Base-by-base conservation (phyloP, 371 early-diverging fungal genomes). In the Globomyces sp. region DNA sequence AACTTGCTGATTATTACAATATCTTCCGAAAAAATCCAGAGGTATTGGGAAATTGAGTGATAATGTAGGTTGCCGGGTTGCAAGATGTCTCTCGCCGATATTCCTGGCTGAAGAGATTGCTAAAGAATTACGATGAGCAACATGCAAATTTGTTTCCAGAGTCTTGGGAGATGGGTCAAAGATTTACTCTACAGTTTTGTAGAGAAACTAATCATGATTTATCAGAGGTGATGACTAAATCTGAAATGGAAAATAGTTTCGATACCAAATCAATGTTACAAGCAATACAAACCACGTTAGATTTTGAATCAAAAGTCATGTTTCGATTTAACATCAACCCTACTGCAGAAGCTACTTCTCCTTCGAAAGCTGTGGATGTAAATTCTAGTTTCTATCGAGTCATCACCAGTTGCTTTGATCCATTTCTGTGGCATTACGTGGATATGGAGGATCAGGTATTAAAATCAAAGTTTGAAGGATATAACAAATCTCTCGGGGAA, bases 11-110 rank as follows among this genome's bases (percentile, higher is more conserved):
- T 48, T 98, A 98, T 70, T 72, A 87, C 13, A 82, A 81, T 4
- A 87, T 95, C 10, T 95, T 96, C 71, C 79, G 87, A 53, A 79
- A 81, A 11, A 82, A 85, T 58, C 92, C 90, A 51, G 97, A 96
- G 70, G 92, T 90, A 2, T 24, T 24, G 24, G 24, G 24, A 24
- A 24, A 24, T 24, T 24, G 24, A 24, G 24, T 24, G 24, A 24
- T 24, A 24, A 24, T 24, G 24, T 24, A 24, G 24, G 24, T 24
- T 24, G 87, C 93, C 13, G 89, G 90, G 39, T 73, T 98, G 2
- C 93, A 90, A 46, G 87, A 93, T 62, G 85, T 93, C 0, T 86
- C 92, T 1, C 81, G 94, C 34, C 84, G 98, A n/a, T 96, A 92
- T 75, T 90, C 97, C 1, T 96, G 94, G 88, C 74, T 98, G 47